Conservation (phyloP, 1,284 basidiomycete genomes). For the Ceratobasidium sp. region DNA sequence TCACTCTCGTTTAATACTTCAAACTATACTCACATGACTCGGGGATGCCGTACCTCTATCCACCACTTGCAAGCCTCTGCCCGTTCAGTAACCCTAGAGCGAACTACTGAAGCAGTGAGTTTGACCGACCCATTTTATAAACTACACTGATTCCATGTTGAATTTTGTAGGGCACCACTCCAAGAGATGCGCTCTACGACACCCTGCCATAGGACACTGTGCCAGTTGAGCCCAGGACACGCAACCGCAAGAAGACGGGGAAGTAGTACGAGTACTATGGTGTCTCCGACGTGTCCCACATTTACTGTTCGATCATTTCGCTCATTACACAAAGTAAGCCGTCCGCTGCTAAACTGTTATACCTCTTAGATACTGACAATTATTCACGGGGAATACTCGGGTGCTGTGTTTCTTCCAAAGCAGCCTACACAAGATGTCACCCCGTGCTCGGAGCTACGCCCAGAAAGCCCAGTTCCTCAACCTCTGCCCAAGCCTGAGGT, state of each 20-base stretch:
- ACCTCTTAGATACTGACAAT: too few relatives aligned
- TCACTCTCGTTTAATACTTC: background rate
- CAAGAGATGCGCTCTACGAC: background rate
- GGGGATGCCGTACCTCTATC: background rate
- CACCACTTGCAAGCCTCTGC: background rate
- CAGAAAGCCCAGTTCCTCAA: background rate
- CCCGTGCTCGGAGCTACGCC: slow-evolving; percentile 3
- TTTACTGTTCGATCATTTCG: too few relatives aligned
- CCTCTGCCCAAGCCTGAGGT: too few relatives aligned
- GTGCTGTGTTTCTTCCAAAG: background rate
- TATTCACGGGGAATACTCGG: slow-evolving; percentile 1
- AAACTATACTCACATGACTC: background rate
- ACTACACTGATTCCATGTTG: background rate
- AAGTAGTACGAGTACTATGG: slow-evolving; percentile 2
- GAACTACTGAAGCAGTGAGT: slow-evolving; percentile 3
- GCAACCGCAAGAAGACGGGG: background rate
- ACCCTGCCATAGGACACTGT: background rate
- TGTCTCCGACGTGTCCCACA: background rate
- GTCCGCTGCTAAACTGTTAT: too few relatives aligned
- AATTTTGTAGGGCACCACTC: background rate
- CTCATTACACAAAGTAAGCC: too few relatives aligned
- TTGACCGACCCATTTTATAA: background rate
- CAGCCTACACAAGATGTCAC: slow-evolving; percentile 10
- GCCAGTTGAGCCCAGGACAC: background rate
- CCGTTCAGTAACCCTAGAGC: slow-evolving; percentile 6